These are phyloP conservation scores for Xanthoceras sorbifolium DNA, from an alignment of 345 rosid species.

Conservation along the genomic window DNA sequence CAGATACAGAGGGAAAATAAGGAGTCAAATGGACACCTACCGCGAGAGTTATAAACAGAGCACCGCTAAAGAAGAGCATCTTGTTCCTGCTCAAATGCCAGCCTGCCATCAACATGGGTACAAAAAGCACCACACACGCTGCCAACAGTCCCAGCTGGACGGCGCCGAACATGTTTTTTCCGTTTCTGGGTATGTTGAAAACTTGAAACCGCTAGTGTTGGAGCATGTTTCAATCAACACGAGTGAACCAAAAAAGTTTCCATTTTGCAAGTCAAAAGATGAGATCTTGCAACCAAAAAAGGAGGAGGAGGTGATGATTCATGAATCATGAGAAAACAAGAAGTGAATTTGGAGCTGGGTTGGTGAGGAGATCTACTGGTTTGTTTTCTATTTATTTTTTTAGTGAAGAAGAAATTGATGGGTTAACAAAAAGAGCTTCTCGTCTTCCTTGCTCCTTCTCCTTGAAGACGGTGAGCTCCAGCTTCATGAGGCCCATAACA, in stretches of 20 bases:
- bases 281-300: neutral
- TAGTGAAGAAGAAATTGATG: neutral
- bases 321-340: neutral
- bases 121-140: conserved; percentile 62
- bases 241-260: no score
- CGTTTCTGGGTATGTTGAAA: neutral
- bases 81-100: conserved; percentile 79
- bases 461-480: neutral
- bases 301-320: neutral
- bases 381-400: neutral
- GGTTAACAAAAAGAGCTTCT: neutral
- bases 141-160: conserved; percentile 58
- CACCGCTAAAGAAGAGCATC: conserved; percentile 72
- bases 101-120: conserved; percentile 72
- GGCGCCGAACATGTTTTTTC: conserved; percentile 46
- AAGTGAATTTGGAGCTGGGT: neutral
- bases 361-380: neutral
- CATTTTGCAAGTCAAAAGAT: neutral
- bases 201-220: neutral
- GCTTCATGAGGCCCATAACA: neutral
- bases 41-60: conserved; percentile 68
- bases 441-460: neutral
- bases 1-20: conserved; percentile 67
- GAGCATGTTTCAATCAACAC: neutral
- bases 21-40: conserved; percentile 78